Percentiles rank a stretch among this genome's conserved stretches.
phyloP scores from a whole-genome alignment of 257 asterid species.

The Petunia axillaris region DNA sequence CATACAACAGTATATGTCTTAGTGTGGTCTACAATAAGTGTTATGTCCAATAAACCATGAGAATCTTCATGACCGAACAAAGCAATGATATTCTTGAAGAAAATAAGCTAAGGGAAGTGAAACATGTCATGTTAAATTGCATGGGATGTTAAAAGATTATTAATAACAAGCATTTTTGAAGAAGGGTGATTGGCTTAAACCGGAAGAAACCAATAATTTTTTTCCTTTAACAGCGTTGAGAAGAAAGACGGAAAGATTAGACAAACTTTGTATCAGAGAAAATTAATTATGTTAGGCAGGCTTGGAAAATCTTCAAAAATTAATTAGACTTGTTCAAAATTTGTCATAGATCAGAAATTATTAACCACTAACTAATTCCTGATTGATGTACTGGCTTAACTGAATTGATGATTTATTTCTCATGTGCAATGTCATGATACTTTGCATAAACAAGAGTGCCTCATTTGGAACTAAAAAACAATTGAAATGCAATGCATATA shows the following conservation, averaged over 20 bases:
- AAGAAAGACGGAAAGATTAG: background rate
- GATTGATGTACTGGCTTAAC: background rate
- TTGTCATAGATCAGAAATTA: background rate
- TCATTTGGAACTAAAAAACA: background rate
- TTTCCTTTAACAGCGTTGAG: background rate
- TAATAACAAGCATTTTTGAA: background rate
- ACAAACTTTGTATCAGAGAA: background rate
- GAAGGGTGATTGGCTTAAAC: background rate
- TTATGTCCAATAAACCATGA: background rate
- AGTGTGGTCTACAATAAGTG: too few species aligned
- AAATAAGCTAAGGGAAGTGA: background rate
- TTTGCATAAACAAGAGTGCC: conserved; percentile 2
- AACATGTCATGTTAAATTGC: conserved; percentile 40
- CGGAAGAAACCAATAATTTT: background rate
- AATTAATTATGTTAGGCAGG: conserved; percentile 8
- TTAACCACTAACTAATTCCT: too few species aligned
- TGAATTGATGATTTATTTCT: conserved; percentile 17
- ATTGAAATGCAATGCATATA: background rate
- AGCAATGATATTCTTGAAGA: background rate
- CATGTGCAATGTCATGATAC: conserved; percentile 33
- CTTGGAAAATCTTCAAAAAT: background rate
- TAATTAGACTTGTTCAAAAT: too few species aligned
- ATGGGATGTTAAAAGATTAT: conserved; percentile 39
- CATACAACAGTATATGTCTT: too few species aligned
- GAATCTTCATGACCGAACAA: conserved; percentile 28